A percentile compares a stretch with the other conserved stretches of the same genome.
Evolutionary conservation across 2,329 filamentous ascomycete genomes (phyloP).

Genomic region (Colletotrichum tamarilloi): DNA sequence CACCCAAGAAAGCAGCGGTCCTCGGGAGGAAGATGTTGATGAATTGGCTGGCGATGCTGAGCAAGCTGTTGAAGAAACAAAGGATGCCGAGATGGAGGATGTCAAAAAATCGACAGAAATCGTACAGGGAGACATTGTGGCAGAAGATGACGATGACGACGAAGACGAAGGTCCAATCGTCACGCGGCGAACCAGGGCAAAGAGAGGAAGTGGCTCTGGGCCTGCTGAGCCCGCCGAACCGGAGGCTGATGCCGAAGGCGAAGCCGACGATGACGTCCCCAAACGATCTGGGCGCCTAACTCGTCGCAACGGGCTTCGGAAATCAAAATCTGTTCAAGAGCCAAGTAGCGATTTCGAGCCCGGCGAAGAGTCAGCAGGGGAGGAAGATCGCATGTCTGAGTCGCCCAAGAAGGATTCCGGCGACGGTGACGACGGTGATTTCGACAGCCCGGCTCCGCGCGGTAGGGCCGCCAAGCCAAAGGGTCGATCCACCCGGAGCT

Average conservation of each 20-base stretch:
- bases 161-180: slow-evolving; percentile 60
- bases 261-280: slow-evolving; percentile 43
- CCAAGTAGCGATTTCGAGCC: slow-evolving; percentile 72
- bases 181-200: slow-evolving; percentile 56
- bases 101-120: slow-evolving; percentile 42
- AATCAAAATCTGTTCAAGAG: slow-evolving; percentile 61
- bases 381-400: slow-evolving; percentile 58
- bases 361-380: slow-evolving; percentile 66
- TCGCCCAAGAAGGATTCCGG: slow-evolving; percentile 49
- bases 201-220: slow-evolving; percentile 45
- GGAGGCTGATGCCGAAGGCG: slow-evolving; percentile 40
- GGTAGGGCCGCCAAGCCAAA: slow-evolving; percentile 55
- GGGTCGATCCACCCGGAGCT: slow-evolving; percentile 57
- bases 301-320: slow-evolving; percentile 54
- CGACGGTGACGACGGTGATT: slow-evolving; percentile 54
- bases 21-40: slow-evolving; percentile 48
- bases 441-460: slow-evolving; percentile 61
- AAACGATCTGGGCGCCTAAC: slow-evolving; percentile 56
- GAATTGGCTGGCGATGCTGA: slow-evolving; percentile 50
- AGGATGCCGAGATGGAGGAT: slow-evolving; percentile 40
- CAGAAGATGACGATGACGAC: slow-evolving; percentile 56
- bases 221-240: slow-evolving; percentile 43
- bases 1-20: slow-evolving; percentile 62
- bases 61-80: slow-evolving; percentile 41
- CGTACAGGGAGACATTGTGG: slow-evolving; percentile 44